A percentile compares a stretch with the other conserved stretches of the same genome.
Conservation (phyloP, 2,329 filamentous ascomycete genomes). For the Alternaria burnsii region DNA sequence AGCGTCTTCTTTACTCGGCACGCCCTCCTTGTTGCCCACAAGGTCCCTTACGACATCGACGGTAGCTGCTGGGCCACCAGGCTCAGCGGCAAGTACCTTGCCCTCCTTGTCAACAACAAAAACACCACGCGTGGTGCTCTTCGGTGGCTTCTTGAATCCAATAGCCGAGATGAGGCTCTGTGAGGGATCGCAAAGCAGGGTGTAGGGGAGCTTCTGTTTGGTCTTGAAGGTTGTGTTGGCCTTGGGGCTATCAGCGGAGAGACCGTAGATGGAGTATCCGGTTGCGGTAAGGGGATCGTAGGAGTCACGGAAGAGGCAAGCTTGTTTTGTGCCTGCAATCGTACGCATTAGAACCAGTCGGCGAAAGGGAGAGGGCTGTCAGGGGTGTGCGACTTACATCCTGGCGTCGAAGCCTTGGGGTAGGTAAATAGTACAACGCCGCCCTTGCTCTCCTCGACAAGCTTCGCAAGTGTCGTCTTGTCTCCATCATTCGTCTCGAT, state of each 20-base stretch:
- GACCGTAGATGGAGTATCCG: conserved; percentile 87
- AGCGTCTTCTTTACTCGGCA: conserved; percentile 28
- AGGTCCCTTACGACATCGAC: conserved; percentile 78
- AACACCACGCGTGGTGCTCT: conserved; percentile 84
- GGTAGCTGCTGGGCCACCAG: conserved; percentile 80
- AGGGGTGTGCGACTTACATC: conserved; percentile 71
- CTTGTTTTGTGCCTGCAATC: conserved; percentile 83
- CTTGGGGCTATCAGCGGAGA: conserved; percentile 87
- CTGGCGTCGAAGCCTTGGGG: conserved; percentile 91
- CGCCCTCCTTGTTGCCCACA: conserved; percentile 50
- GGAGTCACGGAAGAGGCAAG: conserved; percentile 88
- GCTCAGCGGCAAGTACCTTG: conserved; percentile 77
- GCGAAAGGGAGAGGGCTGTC: neutral
- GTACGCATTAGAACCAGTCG: conserved; percentile 19
- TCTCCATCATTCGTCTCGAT: conserved; percentile 85
- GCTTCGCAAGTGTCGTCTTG: conserved; percentile 79
- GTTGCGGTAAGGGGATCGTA: conserved; percentile 78
- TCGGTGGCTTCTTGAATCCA: conserved; percentile 85
- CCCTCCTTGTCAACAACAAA: conserved; percentile 85
- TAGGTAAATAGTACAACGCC: conserved; percentile 96
- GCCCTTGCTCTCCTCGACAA: conserved; percentile 82
- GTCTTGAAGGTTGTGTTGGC: conserved; percentile 92
- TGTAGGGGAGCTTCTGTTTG: conserved; percentile 89
- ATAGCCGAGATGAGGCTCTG: conserved; percentile 81
- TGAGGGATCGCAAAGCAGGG: conserved; percentile 82